phyloP scores from a whole-genome alignment of 768 basidiomycete species.

The Tulasnella sp. region DNA sequence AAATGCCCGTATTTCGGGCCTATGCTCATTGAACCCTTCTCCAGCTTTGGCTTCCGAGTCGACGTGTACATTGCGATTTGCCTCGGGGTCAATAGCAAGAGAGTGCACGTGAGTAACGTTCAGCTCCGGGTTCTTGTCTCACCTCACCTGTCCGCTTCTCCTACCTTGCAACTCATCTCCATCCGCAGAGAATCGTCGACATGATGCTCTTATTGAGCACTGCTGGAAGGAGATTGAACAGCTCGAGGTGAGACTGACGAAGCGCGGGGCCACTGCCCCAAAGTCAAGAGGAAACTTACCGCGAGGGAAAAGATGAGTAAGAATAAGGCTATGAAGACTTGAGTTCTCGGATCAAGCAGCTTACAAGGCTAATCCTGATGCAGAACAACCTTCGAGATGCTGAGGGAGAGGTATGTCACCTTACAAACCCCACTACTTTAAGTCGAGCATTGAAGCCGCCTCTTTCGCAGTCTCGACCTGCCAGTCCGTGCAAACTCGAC shows the following conservation, averaged over 20 bases:
- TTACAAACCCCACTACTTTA: neutral
- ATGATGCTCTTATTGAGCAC: conserved; percentile 87
- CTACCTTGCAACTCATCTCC: conserved; percentile 58
- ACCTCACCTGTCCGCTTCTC: neutral
- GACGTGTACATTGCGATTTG: conserved; percentile 85
- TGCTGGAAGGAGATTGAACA: conserved; percentile 94
- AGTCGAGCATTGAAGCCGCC: neutral
- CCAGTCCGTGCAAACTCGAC: conserved; percentile 82
- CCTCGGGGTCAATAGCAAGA: conserved; percentile 87
- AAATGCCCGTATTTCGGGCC: conserved; percentile 91
- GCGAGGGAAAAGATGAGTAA: conserved; percentile 77
- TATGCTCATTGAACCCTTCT: conserved; percentile 93
- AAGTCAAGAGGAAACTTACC: conserved; percentile 47
- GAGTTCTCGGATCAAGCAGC: conserved; percentile 58
- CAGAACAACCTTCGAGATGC: conserved; percentile 76
- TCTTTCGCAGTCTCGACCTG: conserved; percentile 53
- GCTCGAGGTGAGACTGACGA: conserved; percentile 66
- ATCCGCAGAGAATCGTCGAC: conserved; percentile 90
- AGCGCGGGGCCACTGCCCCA: conserved; percentile 50
- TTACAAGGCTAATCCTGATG: conserved; percentile 80
- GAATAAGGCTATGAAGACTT: conserved; percentile 65
- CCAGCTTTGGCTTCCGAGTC: conserved; percentile 73
- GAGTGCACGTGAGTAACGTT: conserved; percentile 59
- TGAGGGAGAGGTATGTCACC: conserved; percentile 48
- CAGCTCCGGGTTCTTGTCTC: neutral